Percentiles rank a stretch among this genome's conserved stretches.
These are phyloP conservation scores for Raddia guianensis DNA, from an alignment of 176 grass and related monocot genomes.

Conservation along the genomic window DNA sequence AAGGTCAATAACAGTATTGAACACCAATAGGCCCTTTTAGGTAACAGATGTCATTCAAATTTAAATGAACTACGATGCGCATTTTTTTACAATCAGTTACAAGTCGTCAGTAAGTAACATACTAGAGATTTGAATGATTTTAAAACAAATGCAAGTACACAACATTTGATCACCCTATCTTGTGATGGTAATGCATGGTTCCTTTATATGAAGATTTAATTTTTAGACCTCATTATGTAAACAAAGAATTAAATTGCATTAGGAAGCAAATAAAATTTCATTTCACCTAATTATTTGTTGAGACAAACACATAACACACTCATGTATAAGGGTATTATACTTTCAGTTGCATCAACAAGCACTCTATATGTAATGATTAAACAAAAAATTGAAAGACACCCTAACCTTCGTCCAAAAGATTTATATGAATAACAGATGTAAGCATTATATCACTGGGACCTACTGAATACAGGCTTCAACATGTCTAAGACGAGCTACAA, in stretches of 20 bases:
- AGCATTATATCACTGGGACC: neutral
- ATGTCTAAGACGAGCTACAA: slow-evolving; percentile 5
- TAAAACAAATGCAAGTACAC: neutral
- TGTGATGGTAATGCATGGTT: neutral
- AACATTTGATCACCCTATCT: too few relatives aligned
- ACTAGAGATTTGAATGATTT: slow-evolving; percentile 8
- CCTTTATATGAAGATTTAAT: neutral
- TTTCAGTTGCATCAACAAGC: slow-evolving; percentile 14
- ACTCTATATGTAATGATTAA: slow-evolving; percentile 17
- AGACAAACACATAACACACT: slow-evolving; percentile 19
- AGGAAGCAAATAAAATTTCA: neutral
- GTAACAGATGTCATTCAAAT: neutral
- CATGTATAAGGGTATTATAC: neutral
- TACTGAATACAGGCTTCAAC: neutral
- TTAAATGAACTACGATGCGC: neutral
- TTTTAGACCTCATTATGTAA: neutral
- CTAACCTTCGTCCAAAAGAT: neutral
- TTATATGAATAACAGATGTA: slow-evolving; percentile 1
- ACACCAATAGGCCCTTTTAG: neutral
- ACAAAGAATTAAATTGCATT: neutral
- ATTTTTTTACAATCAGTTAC: neutral
- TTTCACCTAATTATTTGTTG: neutral
- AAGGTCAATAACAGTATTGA: neutral
- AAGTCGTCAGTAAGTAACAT: neutral
- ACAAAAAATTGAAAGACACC: neutral